Conservation (phyloP, 345 rosid species). For the Mangifera indica region DNA sequence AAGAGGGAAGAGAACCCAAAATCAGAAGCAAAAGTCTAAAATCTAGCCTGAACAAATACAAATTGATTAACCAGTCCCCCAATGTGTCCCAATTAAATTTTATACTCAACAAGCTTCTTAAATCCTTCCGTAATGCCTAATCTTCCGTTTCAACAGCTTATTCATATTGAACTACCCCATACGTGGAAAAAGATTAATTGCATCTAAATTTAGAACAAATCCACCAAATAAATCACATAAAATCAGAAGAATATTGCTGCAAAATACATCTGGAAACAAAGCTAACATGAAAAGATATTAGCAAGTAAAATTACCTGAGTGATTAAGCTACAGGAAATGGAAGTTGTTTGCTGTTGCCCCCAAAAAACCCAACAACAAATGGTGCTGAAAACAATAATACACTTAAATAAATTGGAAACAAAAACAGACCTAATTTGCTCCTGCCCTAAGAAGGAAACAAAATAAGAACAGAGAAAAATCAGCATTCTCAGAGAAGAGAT, state of each 20-base stretch:
- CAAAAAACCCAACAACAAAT: slow-evolving; percentile 14
- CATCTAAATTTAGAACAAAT: slow-evolving; percentile 15
- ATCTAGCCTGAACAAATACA: not conserved
- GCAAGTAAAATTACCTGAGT: slow-evolving; percentile 25
- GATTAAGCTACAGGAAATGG: slow-evolving; percentile 9
- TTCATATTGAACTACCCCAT: not conserved
- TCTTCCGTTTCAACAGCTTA: slow-evolving; percentile 6
- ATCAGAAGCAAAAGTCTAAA: not conserved
- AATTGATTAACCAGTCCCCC: not conserved
- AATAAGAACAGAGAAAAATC: slow-evolving; percentile 21
- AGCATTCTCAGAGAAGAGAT: slow-evolving; percentile 6
- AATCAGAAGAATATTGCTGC: slow-evolving; percentile 19
- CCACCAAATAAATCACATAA: slow-evolving; percentile 22
- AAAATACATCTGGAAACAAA: not conserved
- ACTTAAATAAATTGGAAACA: not conserved
- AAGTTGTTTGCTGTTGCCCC: slow-evolving; percentile 19
- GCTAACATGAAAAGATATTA: slow-evolving; percentile 10
- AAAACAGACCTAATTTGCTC: not conserved
- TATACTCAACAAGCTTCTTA: slow-evolving; percentile 1
- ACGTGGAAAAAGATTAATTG: slow-evolving; percentile 6
- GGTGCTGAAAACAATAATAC: slow-evolving; percentile 8
- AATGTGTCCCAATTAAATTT: not conserved
- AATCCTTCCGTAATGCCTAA: not conserved
- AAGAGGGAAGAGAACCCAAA: not conserved
- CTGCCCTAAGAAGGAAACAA: slow-evolving; percentile 14